Evolutionary conservation across 306 rosid species (phyloP), one percentile per base, ranked within the genome.

Genomic region (Prunus campanulata): DNA sequence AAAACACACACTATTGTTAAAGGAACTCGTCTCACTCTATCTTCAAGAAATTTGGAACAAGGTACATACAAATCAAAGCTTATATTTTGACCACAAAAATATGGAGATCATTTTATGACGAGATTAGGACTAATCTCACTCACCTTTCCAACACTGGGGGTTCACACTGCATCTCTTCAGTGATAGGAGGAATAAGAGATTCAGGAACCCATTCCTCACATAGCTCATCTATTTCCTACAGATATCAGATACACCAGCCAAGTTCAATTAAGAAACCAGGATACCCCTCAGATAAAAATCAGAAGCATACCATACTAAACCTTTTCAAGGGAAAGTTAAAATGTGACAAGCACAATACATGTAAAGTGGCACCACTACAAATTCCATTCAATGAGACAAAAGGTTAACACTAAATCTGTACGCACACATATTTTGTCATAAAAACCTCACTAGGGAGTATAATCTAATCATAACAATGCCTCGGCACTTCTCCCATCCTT

Each of bases 131-230:
- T 75, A 75, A 77, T 70, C 57, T 74, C 81, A 89, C 99, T 78
- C 83, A 96, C 99, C 98, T 96, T 83, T 96, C 98, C 80, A 96
- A 87, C 72, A 91, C 93, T 14, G 97, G 98, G 35, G 99, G 93
- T 80, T 91, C 97, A 67, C 73, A 82, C 71, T 20, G 87, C 89
- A 83, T 74, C 67, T 96, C 98, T 83, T 96, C 72, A 30, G 86
- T 78, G 67, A 96, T 73, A 42, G 90, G 78, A 75, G 99, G 96
- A 84, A 96, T 96, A 74, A 96, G 99, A 48, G 99, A 82, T 75
- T 92, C 98, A 25, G 96, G 99, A 81, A 82, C 91, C 99, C 99
- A 96, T 82, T 96, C 99, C 50, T 88, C 89, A 76, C 99, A 96
- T 69, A 96, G 70, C 78, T 96, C 98, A 46, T 96, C 97, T 73